Percentiles rank a stretch among this genome's conserved stretches.
Conservation (phyloP, 441 rosid species). For the Erodium chrysanthum region DNA sequence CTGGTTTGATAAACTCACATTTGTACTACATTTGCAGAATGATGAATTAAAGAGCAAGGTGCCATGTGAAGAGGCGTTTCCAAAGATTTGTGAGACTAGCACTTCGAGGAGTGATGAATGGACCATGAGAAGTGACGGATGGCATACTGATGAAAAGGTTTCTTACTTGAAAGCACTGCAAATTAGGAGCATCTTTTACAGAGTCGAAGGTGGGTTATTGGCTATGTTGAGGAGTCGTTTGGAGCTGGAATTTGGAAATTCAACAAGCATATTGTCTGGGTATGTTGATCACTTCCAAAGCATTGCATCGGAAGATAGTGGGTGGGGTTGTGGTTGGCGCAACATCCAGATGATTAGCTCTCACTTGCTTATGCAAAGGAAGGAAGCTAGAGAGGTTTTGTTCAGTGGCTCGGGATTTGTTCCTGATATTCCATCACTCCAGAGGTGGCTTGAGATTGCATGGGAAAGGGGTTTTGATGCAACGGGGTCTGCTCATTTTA, state of each 20-base stretch:
- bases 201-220: conserved; percentile 49
- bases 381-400: conserved; percentile 36
- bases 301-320: conserved; percentile 37
- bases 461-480: conserved; percentile 68
- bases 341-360: conserved; percentile 76
- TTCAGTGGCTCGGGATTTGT: conserved; percentile 61
- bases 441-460: conserved; percentile 72
- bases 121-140: conserved; percentile 5
- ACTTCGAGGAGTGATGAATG: conserved; percentile 7
- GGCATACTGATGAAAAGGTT: conserved; percentile 19
- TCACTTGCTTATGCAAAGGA: conserved; percentile 44
- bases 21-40: neutral
- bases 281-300: conserved; percentile 58
- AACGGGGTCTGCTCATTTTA: conserved; percentile 49
- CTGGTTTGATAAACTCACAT: neutral
- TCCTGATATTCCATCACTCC: conserved; percentile 62
- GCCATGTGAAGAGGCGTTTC: too few relatives aligned
- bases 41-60: too few relatives aligned
- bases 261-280: conserved; percentile 35
- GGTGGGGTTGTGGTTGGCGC: conserved; percentile 90
- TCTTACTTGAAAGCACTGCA: conserved; percentile 37
- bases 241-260: conserved; percentile 31
- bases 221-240: conserved; percentile 38
- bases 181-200: conserved; percentile 33
- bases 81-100: conserved; percentile 1